Evolutionary conservation across 441 rosid genomes (phyloP).

Genomic region (Populus hybrid): DNA sequence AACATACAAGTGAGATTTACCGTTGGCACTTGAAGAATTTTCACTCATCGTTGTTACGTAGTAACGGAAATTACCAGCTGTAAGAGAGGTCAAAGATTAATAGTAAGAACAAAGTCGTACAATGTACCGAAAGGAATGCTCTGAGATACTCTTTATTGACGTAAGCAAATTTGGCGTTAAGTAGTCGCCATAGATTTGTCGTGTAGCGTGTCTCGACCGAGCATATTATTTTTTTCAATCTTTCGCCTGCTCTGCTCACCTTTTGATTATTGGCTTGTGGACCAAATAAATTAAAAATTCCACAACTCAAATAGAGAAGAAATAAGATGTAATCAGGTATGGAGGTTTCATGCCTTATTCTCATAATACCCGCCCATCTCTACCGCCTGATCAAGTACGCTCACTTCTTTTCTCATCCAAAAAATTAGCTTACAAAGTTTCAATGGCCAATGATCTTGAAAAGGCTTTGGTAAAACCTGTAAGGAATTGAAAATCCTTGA

Average conservation of each 20-base stretch:
- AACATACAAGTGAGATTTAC: neutral
- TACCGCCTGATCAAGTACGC: neutral
- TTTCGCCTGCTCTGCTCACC: neutral
- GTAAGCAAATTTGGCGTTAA: neutral
- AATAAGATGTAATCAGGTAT: neutral
- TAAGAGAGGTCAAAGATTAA: neutral
- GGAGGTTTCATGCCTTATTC: neutral
- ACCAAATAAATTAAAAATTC: no score
- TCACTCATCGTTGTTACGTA: no score
- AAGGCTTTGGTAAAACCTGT: neutral
- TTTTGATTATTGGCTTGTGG: neutral
- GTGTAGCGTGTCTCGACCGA: neutral
- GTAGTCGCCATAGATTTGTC: slow-evolving; percentile 22
- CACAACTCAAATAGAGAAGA: neutral
- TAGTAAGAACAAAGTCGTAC: neutral
- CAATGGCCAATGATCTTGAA: neutral
- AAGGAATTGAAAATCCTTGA: no score
- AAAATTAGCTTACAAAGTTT: neutral
- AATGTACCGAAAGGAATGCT: neutral
- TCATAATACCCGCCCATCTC: neutral
- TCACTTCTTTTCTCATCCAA: neutral
- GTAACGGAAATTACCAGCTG: neutral
- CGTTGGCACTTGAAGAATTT: no score
- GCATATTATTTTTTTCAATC: no score
- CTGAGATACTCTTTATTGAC: neutral